Evolutionary conservation across 2,329 filamentous ascomycete genomes (phyloP).

Genomic region (Taxawa tesnikishii): DNA sequence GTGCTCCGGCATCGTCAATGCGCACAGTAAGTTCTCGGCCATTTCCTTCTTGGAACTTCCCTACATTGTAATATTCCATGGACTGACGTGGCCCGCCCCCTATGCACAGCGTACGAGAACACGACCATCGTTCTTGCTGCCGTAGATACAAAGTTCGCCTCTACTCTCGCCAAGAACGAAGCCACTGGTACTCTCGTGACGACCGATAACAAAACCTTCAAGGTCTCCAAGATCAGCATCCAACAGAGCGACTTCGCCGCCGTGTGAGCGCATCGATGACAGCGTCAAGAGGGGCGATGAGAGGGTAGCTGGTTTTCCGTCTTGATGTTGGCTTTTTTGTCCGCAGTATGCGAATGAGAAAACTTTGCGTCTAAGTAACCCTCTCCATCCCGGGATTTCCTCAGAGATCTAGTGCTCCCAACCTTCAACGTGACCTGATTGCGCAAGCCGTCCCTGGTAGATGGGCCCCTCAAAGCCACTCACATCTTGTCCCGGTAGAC

Average conservation of each 20-base stretch:
- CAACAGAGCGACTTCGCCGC: too few species aligned
- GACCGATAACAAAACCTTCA: slow-evolving; percentile 5
- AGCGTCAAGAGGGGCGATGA: too few species aligned
- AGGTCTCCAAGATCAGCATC: slow-evolving; percentile 5
- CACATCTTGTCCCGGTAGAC: slow-evolving; percentile 29
- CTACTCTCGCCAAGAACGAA: slow-evolving; percentile 2
- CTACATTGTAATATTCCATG: slow-evolving; percentile 25
- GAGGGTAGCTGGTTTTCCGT: too few species aligned
- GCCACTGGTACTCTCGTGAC: slow-evolving; percentile 5
- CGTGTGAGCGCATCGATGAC: too few species aligned
- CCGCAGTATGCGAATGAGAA: too few species aligned
- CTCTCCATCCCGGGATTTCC: too few species aligned
- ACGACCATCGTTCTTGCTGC: slow-evolving; percentile 7
- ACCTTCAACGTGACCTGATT: too few species aligned
- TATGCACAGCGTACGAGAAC: slow-evolving; percentile 6
- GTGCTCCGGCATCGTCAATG: slow-evolving; percentile 28
- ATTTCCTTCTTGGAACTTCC: too few species aligned
- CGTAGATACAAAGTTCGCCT: slow-evolving; percentile 26
- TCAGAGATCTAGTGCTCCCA: too few species aligned
- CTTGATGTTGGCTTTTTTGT: too few species aligned
- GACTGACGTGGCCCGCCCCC: background rate
- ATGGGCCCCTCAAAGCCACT: background rate
- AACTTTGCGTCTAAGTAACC: too few species aligned
- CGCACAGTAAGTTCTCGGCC: too few species aligned
- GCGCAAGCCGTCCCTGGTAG: background rate